Evolutionary conservation across 805 yeast genomes (phyloP).

Genomic region (Grigorovia transvaalensis): DNA sequence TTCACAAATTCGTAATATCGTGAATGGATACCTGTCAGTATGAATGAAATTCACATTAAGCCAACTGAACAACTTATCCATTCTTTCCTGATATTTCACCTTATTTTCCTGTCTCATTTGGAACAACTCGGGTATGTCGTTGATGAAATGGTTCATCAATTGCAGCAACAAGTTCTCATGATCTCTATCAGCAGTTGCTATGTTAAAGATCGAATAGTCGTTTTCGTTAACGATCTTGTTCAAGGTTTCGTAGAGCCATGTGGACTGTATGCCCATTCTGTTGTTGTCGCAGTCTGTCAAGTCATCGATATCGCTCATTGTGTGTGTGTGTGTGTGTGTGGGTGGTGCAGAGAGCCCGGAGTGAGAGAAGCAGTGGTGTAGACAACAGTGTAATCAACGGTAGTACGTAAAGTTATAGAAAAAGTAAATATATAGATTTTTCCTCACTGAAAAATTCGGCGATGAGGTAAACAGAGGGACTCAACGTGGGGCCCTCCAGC

Average conservation of each 20-base stretch:
- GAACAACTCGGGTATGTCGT: conserved; percentile 5
- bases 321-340: neutral
- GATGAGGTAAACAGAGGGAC: neutral
- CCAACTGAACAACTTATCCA: conserved; percentile 8
- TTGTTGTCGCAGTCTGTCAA: neutral
- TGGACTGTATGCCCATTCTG: neutral
- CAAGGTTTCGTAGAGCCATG: neutral
- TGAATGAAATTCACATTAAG: conserved; percentile 11
- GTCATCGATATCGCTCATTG: neutral
- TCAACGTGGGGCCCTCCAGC: too few relatives aligned
- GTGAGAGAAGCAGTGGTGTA: too few relatives aligned
- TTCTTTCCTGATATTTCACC: neutral
- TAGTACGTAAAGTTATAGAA: too few relatives aligned
- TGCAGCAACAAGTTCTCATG: neutral
- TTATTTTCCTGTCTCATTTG: neutral
- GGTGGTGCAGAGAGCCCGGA: too few relatives aligned
- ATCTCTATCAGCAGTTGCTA: too few relatives aligned
- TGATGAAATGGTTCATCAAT: conserved; percentile 1
- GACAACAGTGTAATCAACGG: too few relatives aligned
- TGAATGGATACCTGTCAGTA: conserved; percentile 34
- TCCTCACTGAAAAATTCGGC: neutral
- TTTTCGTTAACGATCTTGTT: neutral
- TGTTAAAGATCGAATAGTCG: neutral
- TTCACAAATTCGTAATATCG: conserved; percentile 39
- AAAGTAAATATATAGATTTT: neutral